A percentile compares a stretch with the other conserved stretches of the same genome.
Evolutionary conservation across 805 yeast species (phyloP).

Genomic region (Zygoascus tannicola): DNA sequence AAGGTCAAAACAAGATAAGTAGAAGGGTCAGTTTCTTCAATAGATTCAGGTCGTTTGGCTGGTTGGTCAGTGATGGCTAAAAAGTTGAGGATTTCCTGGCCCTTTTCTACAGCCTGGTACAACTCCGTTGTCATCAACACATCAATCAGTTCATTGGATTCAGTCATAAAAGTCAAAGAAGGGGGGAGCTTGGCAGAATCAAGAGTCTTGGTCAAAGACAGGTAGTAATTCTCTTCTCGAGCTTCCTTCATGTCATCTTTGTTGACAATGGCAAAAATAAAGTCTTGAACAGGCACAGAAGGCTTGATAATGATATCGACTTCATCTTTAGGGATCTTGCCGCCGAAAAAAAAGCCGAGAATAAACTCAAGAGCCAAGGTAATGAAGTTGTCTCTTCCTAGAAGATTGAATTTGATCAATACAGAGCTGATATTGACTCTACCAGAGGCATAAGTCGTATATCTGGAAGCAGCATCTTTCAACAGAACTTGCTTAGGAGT

Average conservation of each 20-base stretch:
- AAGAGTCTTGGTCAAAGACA: constrained; percentile 74
- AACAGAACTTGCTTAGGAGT: constrained; percentile 27
- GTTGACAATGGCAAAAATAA: constrained; percentile 75
- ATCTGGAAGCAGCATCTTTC: constrained; percentile 56
- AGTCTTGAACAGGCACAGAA: constrained; percentile 51
- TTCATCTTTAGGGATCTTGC: constrained; percentile 39
- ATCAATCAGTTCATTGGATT: constrained; percentile 71
- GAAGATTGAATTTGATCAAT: constrained; percentile 50
- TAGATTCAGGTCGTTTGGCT: constrained; percentile 53
- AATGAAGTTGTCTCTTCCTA: constrained; percentile 73
- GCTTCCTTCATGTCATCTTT: constrained; percentile 70
- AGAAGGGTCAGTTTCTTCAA: constrained; percentile 44
- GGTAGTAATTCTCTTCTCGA: constrained; percentile 69
- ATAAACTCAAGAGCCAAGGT: constrained; percentile 55
- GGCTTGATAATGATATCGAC: constrained; percentile 58
- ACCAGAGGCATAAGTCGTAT: constrained; percentile 75
- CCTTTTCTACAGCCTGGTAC: constrained; percentile 35
- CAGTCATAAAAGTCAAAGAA: constrained; percentile 82
- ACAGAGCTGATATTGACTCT: constrained; percentile 65
- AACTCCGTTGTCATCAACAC: constrained; percentile 44
- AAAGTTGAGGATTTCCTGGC: constrained; percentile 45
- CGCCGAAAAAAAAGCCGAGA: constrained; percentile 41
- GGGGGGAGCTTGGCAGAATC: constrained; percentile 64
- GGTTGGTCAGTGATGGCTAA: constrained; percentile 82
- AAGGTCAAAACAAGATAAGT: constrained; percentile 46